Conservation (phyloP, 192 early-diverging fungal species). For the Podila horticola region DNA sequence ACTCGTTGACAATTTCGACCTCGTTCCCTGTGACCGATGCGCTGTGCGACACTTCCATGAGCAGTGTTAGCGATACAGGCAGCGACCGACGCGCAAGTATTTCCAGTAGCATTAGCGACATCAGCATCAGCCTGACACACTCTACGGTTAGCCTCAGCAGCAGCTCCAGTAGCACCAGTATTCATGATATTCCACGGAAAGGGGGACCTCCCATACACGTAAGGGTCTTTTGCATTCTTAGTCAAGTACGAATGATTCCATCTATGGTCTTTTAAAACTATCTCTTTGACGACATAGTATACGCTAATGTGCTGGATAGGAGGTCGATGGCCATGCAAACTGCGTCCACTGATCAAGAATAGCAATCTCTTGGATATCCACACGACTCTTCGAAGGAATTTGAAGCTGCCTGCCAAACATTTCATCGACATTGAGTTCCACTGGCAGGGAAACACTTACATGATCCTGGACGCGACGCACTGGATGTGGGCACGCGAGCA, state of each 20-base stretch:
- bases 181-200: slow-evolving; percentile 1
- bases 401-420: neutral
- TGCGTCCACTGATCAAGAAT: slow-evolving; percentile 16
- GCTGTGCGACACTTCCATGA: slow-evolving; percentile 12
- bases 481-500: slow-evolving; percentile 31
- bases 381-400: slow-evolving; percentile 11
- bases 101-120: slow-evolving; percentile 11
- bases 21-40: neutral
- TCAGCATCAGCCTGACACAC: slow-evolving; percentile 4
- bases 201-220: slow-evolving; percentile 21
- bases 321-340: slow-evolving; percentile 23
- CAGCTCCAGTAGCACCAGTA: neutral
- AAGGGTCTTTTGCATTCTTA: neutral
- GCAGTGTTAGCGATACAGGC: slow-evolving; percentile 11
- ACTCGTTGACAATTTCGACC: slow-evolving; percentile 8
- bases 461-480: slow-evolving; percentile 23
- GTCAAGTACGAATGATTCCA: neutral
- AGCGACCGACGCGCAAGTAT: slow-evolving; percentile 13
- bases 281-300: slow-evolving; percentile 4
- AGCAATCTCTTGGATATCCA: slow-evolving; percentile 10
- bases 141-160: neutral
- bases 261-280: too few relatives aligned
- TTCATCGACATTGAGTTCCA: slow-evolving; percentile 28
- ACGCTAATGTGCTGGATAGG: slow-evolving; percentile 31
- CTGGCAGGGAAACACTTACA: slow-evolving; percentile 15